A percentile compares a stretch with the other conserved stretches of the same genome.
Evolutionary conservation across 169 alveolate genomes (phyloP).

Genomic region (Cryptosporidium viatorum): DNA sequence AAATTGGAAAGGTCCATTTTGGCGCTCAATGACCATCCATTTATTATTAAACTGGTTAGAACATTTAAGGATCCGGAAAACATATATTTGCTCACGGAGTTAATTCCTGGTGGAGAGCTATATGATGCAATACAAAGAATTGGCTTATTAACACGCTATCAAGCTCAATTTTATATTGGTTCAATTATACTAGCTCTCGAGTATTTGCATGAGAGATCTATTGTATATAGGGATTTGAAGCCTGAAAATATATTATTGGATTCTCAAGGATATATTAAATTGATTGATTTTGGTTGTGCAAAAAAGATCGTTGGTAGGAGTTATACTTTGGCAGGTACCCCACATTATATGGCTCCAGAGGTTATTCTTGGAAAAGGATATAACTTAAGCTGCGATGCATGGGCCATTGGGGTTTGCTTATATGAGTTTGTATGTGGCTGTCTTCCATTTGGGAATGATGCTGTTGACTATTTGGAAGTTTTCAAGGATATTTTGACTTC

Average conservation of each 20-base stretch:
- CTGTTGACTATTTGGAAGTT: slow-evolving; percentile 94
- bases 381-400: slow-evolving; percentile 95
- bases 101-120: slow-evolving; percentile 93
- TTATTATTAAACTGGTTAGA: slow-evolving; percentile 90
- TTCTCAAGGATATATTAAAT: slow-evolving; percentile 94
- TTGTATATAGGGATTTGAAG: slow-evolving; percentile 95
- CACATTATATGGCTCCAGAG: slow-evolving; percentile 97
- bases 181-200: slow-evolving; percentile 90
- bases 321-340: slow-evolving; percentile 95
- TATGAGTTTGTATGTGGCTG: slow-evolving; percentile 98
- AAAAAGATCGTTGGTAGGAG: slow-evolving; percentile 92
- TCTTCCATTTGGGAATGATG: slow-evolving; percentile 97
- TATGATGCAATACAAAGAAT: slow-evolving; percentile 92
- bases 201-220: slow-evolving; percentile 92
- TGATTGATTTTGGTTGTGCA: slow-evolving; percentile 97
- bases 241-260: slow-evolving; percentile 97
- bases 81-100: slow-evolving; percentile 92
- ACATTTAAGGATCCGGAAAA: slow-evolving; percentile 90
- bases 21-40: slow-evolving; percentile 95
- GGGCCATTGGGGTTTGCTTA: slow-evolving; percentile 98
- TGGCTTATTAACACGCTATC: slow-evolving; percentile 88
- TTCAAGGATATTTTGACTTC: slow-evolving; percentile 93
- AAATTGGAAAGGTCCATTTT: slow-evolving; percentile 91
- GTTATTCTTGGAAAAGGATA: slow-evolving; percentile 95
- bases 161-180: slow-evolving; percentile 92